Evolutionary conservation across 2,329 filamentous ascomycete species (phyloP).

Genomic region (Neonectria faginata): DNA sequence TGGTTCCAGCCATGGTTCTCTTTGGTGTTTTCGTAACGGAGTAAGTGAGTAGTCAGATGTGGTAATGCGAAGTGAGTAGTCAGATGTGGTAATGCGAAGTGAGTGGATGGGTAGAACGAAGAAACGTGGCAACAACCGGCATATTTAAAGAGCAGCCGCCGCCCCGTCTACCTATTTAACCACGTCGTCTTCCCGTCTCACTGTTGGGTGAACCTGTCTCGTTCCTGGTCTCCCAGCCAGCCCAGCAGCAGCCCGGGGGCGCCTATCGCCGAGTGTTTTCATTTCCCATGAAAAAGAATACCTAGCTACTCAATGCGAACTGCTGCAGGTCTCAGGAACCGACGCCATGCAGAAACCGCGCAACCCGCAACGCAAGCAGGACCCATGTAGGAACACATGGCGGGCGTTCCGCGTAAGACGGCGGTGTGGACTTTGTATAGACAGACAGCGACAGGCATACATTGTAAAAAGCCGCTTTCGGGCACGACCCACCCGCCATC

Average conservation of each 20-base stretch:
- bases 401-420: not conserved
- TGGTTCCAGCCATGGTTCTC: slow-evolving; percentile 24
- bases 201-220: not conserved
- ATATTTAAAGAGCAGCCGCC: slow-evolving; percentile 1
- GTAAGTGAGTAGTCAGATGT: too few relatives aligned
- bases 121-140: slow-evolving; percentile 5
- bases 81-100: not conserved
- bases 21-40: not conserved
- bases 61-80: not conserved
- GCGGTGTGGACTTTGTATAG: not conserved
- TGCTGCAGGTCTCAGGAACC: not conserved
- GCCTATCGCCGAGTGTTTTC: not conserved
- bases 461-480: not conserved
- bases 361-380: too few relatives aligned
- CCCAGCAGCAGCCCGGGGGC: not conserved
- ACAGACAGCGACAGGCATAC: not conserved
- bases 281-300: not conserved
- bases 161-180: not conserved
- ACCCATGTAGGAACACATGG: too few relatives aligned
- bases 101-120: slow-evolving; percentile 2
- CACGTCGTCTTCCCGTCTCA: not conserved
- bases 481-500: not conserved
- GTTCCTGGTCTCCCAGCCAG: not conserved
- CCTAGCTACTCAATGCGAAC: not conserved
- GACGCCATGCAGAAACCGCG: not conserved